Evolutionary conservation across 257 asterid genomes (phyloP).

Genomic region (Rhazya stricta): DNA sequence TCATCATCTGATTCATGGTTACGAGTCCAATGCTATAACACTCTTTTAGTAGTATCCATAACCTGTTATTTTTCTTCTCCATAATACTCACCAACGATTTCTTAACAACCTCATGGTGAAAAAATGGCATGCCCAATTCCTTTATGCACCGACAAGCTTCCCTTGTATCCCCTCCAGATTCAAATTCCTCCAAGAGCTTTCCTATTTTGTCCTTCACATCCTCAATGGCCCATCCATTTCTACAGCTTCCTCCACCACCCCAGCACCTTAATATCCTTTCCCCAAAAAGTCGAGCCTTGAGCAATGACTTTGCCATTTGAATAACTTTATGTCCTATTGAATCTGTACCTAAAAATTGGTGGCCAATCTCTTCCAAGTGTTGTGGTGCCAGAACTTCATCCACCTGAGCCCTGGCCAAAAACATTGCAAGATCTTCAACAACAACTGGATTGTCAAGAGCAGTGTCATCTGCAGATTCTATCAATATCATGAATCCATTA

Average conservation of each 20-base stretch:
- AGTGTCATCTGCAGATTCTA: conserved; percentile 89
- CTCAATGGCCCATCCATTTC: conserved; percentile 66
- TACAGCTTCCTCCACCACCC: conserved; percentile 75
- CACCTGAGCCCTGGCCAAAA: conserved; percentile 75
- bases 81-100: conserved; percentile 57
- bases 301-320: conserved; percentile 59
- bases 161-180: conserved; percentile 68
- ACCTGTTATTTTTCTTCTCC: conserved; percentile 65
- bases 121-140: conserved; percentile 90
- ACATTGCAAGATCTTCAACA: conserved; percentile 82
- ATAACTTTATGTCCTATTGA: conserved; percentile 63
- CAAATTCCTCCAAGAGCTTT: conserved; percentile 63
- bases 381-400: conserved; percentile 87
- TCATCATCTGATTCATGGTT: conserved; percentile 70
- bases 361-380: conserved; percentile 69
- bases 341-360: conserved; percentile 42
- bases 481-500: conserved; percentile 57
- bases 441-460: conserved; percentile 73
- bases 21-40: conserved; percentile 75
- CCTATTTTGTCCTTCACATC: conserved; percentile 83
- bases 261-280: conserved; percentile 86
- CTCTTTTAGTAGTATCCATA: conserved; percentile 58
- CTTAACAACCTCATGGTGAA: conserved; percentile 91
- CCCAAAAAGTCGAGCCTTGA: conserved; percentile 73
- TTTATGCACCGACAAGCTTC: conserved; percentile 90